Evolutionary conservation across 1,284 basidiomycete species (phyloP).

Genomic region (Rhodotorula sp.): DNA sequence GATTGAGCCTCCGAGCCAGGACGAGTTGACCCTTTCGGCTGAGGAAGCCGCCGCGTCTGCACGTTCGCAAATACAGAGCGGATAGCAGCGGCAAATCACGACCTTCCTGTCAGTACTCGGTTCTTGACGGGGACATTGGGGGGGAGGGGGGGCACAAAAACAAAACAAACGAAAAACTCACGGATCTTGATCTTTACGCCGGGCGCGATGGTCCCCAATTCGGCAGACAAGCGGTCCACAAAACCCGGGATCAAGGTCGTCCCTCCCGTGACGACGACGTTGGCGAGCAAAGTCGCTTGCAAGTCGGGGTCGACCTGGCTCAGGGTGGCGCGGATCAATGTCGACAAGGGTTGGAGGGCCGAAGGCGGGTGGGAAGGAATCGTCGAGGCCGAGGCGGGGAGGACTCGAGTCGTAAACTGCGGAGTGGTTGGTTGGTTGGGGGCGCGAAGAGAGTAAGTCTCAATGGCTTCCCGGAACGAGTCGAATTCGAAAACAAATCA

Average conservation of each 20-base stretch:
- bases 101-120: not conserved
- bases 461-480: too few species aligned
- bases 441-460: not conserved
- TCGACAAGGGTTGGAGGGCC: constrained; percentile 73
- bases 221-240: constrained; percentile 75
- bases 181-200: constrained; percentile 55
- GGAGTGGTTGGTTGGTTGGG: constrained; percentile 22
- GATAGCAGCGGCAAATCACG: too few species aligned
- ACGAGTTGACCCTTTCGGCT: constrained; percentile 79
- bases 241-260: constrained; percentile 83
- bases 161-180: constrained; percentile 52
- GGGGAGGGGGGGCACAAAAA: not conserved
- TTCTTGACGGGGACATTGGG: not conserved
- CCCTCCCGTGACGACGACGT: constrained; percentile 93
- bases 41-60: constrained; percentile 49
- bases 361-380: constrained; percentile 66
- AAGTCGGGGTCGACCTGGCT: constrained; percentile 78
- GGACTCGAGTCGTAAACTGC: constrained; percentile 45
- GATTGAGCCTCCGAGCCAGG: constrained; percentile 92
- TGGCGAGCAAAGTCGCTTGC: constrained; percentile 81
- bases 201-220: constrained; percentile 72
- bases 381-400: constrained; percentile 57
- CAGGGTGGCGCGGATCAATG: constrained; percentile 28
- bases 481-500: not conserved
- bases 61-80: too few species aligned